Evolutionary conservation across 345 rosid genomes (phyloP), one percentile per base, ranked within the genome.

Genomic region (Salix exigua): DNA sequence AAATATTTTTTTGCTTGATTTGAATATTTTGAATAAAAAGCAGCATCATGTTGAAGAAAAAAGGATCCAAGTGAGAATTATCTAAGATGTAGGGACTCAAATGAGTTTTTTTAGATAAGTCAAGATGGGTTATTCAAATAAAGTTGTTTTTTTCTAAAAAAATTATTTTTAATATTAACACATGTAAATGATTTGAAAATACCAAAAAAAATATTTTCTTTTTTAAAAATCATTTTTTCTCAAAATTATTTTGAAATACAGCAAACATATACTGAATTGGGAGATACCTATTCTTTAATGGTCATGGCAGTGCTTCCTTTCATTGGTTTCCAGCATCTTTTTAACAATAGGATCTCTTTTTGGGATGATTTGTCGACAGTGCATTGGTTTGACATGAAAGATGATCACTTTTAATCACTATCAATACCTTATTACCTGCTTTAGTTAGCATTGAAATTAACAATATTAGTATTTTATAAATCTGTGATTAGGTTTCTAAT

Each of bases 401-500:
- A n/a, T 25, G 10, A 3, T 58, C 62, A n/a, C 62, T 58, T 58
- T 58, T 58, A 58, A 58, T 58, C 62, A 19, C 40, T 7, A 17
- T 65, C 40, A 8, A 65, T 33, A 33, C 68, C 4, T 30, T 50
- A 51, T 71, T 35, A 30, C 13, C 37, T 71, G 51, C 31, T 73
- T 61, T 37, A 23, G 61, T 23, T 8, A 23, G 33, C 25, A 25
- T 9, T 9, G 10, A 26, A 10, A 18, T 17, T 13, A 25, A 16
- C 53, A 14, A 23, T 73, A 38, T 40, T 62, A 73, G 60, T 73
- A 73, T 63, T 73, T 33, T 62, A 73, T 6, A 17, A 63, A 44
- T 25, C 44, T 5, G 21, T 44, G 76, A 63, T 42, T 44, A 63
- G 76, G 76, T 12, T 30, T 25, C 61, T 73, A 11, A 73, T 63